phyloP scores from a whole-genome alignment of 768 basidiomycete genomes.

The Boletales sp. region DNA sequence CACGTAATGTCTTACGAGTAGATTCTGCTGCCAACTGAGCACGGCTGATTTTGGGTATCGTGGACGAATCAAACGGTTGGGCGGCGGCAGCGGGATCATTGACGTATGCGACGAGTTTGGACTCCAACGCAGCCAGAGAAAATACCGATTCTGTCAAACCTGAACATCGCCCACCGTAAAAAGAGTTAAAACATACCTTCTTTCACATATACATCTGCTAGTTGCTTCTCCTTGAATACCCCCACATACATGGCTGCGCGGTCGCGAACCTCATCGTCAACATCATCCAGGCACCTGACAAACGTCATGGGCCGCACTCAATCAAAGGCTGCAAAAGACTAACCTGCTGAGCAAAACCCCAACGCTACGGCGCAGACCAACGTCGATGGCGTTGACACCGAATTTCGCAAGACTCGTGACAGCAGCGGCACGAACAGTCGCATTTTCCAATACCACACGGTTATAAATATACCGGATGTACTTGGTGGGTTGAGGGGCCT shows the following conservation, averaged over 20 bases:
- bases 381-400: constrained; percentile 83
- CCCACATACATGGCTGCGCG: constrained; percentile 93
- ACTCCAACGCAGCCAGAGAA: constrained; percentile 85
- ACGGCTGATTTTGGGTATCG: constrained; percentile 92
- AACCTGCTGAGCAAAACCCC: constrained; percentile 82
- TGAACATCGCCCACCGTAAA: not conserved
- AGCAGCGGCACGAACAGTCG: constrained; percentile 94
- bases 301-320: constrained; percentile 2
- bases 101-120: constrained; percentile 91
- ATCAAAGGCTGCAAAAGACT: constrained; percentile 15
- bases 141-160: constrained; percentile 77
- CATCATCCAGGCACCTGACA: constrained; percentile 88
- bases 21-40: constrained; percentile 87
- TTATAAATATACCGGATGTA: constrained; percentile 99
- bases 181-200: constrained; percentile 60
- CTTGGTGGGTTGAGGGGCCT: constrained; percentile 93
- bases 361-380: constrained; percentile 77
- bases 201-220: constrained; percentile 86
- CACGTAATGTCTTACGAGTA: constrained; percentile 50
- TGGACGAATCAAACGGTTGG: constrained; percentile 79
- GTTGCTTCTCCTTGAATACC: constrained; percentile 70
- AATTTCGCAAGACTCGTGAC: constrained; percentile 95
- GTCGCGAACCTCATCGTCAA: constrained; percentile 98
- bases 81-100: constrained; percentile 69
- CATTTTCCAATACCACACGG: constrained; percentile 97